Conservation (phyloP, 768 basidiomycete species). For the Strobilomyces echinocephalus region DNA sequence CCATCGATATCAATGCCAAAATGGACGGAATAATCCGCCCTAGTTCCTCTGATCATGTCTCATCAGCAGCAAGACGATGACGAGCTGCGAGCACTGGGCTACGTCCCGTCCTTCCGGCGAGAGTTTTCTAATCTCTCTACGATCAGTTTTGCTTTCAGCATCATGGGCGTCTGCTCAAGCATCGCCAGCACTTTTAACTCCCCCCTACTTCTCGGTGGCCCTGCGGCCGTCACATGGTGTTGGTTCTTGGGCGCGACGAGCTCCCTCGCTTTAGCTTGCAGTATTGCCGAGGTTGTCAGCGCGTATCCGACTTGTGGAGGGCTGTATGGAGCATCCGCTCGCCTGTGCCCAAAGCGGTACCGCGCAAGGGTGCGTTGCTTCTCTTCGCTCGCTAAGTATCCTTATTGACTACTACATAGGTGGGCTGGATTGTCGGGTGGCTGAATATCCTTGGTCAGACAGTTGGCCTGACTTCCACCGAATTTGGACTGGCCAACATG, state of each 20-base stretch:
- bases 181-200: constrained; percentile 37
- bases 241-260: constrained; percentile 30
- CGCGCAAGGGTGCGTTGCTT: constrained; percentile 50
- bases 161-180: constrained; percentile 37
- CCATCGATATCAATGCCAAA: not conserved
- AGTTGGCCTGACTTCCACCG: constrained; percentile 32
- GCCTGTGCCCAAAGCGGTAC: constrained; percentile 58
- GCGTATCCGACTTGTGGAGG: constrained; percentile 31
- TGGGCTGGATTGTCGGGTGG: constrained; percentile 33
- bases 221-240: constrained; percentile 35
- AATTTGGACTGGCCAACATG: constrained; percentile 35
- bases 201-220: constrained; percentile 34
- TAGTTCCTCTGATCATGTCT: constrained; percentile 2
- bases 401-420: constrained; percentile 4
- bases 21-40: not conserved
- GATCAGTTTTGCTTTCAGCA: constrained; percentile 31
- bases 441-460: constrained; percentile 27
- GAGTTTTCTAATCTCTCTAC: constrained; percentile 41
- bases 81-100: constrained; percentile 27
- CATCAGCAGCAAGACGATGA: constrained; percentile 15
- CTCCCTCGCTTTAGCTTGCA: constrained; percentile 28
- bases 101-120: constrained; percentile 34
- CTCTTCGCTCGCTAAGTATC: not conserved
- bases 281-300: constrained; percentile 29
- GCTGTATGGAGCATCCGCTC: constrained; percentile 73